Base-by-base conservation (phyloP, 2,329 filamentous ascomycete genomes). In the Sporothrix pseudoabietina region DNA sequence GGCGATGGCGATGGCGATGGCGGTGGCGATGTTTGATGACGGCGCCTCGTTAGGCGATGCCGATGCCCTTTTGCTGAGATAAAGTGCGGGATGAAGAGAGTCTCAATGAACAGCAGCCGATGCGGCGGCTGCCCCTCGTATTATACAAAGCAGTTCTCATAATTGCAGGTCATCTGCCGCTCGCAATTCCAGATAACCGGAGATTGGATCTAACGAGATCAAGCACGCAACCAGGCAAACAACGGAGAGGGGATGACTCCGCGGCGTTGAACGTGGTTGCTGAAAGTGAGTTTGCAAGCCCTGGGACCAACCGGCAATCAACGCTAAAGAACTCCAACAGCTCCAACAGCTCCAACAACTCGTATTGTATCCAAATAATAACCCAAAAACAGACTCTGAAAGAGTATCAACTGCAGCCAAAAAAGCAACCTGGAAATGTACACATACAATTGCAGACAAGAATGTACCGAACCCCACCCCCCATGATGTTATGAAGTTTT, bases 151-250 rank as follows among this genome's bases (percentile, higher is more conserved):
- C 52, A 55, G 16, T 49, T 49, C 44, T 49, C 44, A 14, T 14
- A 49, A 19, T 19, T 49, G 44, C n/a, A 35, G 55, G 55, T 26
- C 26, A 59, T 30, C 26, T 35, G 26, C 22, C 16, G 22, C n/a
- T 41, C 32, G 57, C 57, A 16, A 61, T 39, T 32, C 57, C 57
- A 61, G 14, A 8, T 4, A 61, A 39, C 8, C 22, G 22, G 54
- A 32, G 54, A 57, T 57, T 12, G 22, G 54, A 10, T 44, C 54
- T 57, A 57, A 16, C 26, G 8, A 57, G n/a, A 22, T 22, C 19
- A 54, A 57, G 54, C 54, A 57, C 54, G 54, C 55, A 54, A 57
- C 22, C 26, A 57, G 22, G 54, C 55, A 59, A 59, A 12, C 55
- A 35, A 30, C 7, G 6, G 5, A 4, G 55, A 59, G 26, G 26